Conservation (phyloP, 495 filamentous ascomycete species). For the Hypoxylon cercidicola region DNA sequence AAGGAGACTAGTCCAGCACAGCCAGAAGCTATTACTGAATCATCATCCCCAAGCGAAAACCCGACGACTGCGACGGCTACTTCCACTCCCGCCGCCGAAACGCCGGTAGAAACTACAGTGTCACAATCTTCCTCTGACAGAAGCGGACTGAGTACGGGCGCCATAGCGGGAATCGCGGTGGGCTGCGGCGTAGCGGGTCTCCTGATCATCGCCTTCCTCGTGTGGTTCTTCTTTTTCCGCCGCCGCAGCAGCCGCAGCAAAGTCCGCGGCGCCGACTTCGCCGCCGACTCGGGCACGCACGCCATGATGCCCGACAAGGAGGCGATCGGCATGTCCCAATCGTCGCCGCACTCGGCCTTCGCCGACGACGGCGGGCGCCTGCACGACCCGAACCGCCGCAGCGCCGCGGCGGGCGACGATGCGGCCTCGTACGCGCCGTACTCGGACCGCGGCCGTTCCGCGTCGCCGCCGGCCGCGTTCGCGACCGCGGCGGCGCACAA, state of each 20-base stretch:
- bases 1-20: slow-evolving; percentile 7
- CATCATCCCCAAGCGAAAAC: background rate
- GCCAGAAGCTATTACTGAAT: background rate
- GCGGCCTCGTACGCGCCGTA: slow-evolving; percentile 48
- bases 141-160: slow-evolving; percentile 45
- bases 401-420: slow-evolving; percentile 4
- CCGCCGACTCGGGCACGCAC: slow-evolving; percentile 31
- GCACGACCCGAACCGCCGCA: slow-evolving; percentile 18
- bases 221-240: slow-evolving; percentile 51
- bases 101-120: background rate
- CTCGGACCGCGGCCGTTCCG: slow-evolving; percentile 44
- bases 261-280: slow-evolving; percentile 26
- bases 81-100: slow-evolving; percentile 11
- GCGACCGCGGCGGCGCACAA: background rate
- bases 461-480: slow-evolving; percentile 15
- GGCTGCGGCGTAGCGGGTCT: slow-evolving; percentile 50
- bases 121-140: background rate
- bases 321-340: slow-evolving; percentile 43
- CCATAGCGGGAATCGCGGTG: slow-evolving; percentile 57
- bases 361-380: slow-evolving; percentile 47
- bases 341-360: slow-evolving; percentile 51
- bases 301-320: slow-evolving; percentile 57
- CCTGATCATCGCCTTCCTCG: slow-evolving; percentile 42
- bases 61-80: slow-evolving; percentile 5
- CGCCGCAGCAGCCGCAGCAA: slow-evolving; percentile 37